Evolutionary conservation across 2,329 filamentous ascomycete species (phyloP).

Genomic region (Drechslerella coelobrocha): DNA sequence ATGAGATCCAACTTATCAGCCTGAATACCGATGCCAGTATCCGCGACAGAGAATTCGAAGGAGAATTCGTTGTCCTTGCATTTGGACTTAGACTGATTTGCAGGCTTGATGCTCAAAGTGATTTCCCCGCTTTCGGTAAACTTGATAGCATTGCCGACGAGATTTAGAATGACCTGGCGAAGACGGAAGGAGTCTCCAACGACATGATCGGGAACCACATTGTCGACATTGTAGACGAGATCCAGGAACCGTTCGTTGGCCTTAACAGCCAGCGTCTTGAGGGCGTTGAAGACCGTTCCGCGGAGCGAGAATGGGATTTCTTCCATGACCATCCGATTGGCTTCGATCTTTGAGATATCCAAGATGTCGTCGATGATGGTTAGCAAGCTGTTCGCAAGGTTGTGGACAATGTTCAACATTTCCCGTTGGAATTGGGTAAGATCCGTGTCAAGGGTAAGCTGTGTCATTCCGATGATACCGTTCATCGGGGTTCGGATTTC

Average conservation of each 20-base stretch:
- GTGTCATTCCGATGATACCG: conserved; percentile 95
- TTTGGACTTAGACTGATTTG: conserved; percentile 70
- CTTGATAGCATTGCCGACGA: conserved; percentile 98
- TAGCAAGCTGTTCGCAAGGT: conserved; percentile 90
- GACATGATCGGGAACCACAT: conserved; percentile 90
- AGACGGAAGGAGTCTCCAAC: conserved; percentile 96
- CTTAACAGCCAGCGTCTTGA: conserved; percentile 96
- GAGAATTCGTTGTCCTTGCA: conserved; percentile 79
- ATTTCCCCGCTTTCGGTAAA: conserved; percentile 98
- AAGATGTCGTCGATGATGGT: conserved; percentile 92
- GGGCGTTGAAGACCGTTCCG: conserved; percentile 92
- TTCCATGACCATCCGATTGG: conserved; percentile 96
- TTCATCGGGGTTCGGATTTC: conserved; percentile 98
- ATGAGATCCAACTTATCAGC: conserved; percentile 94
- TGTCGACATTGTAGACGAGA: conserved; percentile 91
- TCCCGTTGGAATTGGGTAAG: conserved; percentile 94
- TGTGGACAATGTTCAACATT: conserved; percentile 98
- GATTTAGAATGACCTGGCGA: conserved; percentile 93
- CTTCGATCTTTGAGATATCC: conserved; percentile 83
- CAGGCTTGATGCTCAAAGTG: conserved; percentile 83
- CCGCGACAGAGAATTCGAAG: conserved; percentile 93
- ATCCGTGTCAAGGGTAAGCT: conserved; percentile 92
- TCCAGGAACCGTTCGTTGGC: conserved; percentile 95
- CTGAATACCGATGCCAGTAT: conserved; percentile 96
- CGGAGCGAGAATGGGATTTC: conserved; percentile 95